Base-by-base conservation (phyloP, 257 asterid species). In the Parsonsia alboflavescens region DNA sequence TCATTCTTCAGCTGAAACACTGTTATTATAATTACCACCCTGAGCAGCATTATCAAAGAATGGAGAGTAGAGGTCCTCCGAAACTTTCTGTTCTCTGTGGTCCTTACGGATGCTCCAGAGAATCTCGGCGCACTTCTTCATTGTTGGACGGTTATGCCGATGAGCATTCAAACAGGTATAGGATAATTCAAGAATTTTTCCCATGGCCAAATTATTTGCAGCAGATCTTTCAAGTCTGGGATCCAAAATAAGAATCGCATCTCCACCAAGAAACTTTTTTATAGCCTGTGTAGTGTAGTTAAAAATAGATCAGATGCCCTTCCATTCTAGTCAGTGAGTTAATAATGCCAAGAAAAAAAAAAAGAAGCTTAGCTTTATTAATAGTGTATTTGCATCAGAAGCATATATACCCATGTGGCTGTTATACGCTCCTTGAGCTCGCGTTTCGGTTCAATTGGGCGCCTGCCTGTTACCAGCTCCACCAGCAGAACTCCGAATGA, bases 41-140 rank as follows among this genome's bases (percentile, higher is more conserved):
- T 33, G 39, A 33, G 39, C 39, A 33, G 1, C 3, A 33, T 33
- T 33, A 33, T 33, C 3, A 33, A 44, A 24, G 61, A 82, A 70
- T 48, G 41, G 71, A 7, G 77, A 72, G 44, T 42, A 56, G 52
- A 17, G 73, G 52, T 79, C 80, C 39, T 1, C 3, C 10, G 79
- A 78, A 73, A 81, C 70, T 4, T 77, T 79, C 26, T 86, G 82
- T 73, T 90, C 96, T 70, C 79, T 77, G 84, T 86, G 84, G 76
- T 90, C 96, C 78, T 89, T 94, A 61, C 99, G 91, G 75, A 94
- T 84, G 65, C 86, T 70, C 99, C 99, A 94, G 24, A 94, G 96
- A 80, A 87, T 77, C 92, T 94, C 97, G 0, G 86, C 96, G 24
- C 98, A 92, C 77, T 85, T 89, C 84, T 85, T 89, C 98, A 94